These are phyloP conservation scores for Caloboletus firmus DNA, from an alignment of 1,284 basidiomycete species.

Conservation along the genomic window DNA sequence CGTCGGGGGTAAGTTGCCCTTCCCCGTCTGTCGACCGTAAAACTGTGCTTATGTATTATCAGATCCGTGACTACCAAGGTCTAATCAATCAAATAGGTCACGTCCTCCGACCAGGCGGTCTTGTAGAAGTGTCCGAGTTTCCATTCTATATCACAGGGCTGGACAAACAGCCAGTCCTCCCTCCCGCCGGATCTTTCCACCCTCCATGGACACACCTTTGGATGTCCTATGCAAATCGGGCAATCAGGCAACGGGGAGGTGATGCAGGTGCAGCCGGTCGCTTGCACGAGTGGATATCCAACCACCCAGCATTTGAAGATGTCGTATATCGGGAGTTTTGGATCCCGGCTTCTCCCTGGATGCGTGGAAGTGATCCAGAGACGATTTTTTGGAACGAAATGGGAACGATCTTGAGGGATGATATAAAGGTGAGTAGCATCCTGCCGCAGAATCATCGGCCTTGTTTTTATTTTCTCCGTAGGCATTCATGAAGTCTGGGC, in stretches of 20 bases:
- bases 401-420: slow-evolving; percentile 43
- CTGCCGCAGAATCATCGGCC: slow-evolving; percentile 14
- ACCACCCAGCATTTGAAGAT: slow-evolving; percentile 56
- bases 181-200: slow-evolving; percentile 42
- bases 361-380: slow-evolving; percentile 34
- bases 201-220: slow-evolving; percentile 60
- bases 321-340: slow-evolving; percentile 56
- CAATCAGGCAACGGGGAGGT: slow-evolving; percentile 58
- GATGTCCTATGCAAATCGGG: slow-evolving; percentile 52
- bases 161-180: slow-evolving; percentile 46
- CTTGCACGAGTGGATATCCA: slow-evolving; percentile 51
- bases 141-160: slow-evolving; percentile 62
- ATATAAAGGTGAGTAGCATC: slow-evolving; percentile 39
- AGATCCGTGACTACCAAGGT: slow-evolving; percentile 68
- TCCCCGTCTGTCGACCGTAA: slow-evolving; percentile 11
- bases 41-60: slow-evolving; percentile 13
- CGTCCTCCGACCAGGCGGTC: slow-evolving; percentile 66
- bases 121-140: slow-evolving; percentile 65
- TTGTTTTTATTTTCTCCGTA: slow-evolving; percentile 29
- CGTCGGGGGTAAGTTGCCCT: slow-evolving; percentile 58
- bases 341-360: slow-evolving; percentile 56
- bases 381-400: slow-evolving; percentile 35
- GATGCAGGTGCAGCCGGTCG: slow-evolving; percentile 58
- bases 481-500: slow-evolving; percentile 62
- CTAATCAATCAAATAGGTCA: slow-evolving; percentile 67